These are phyloP conservation scores for Dacryopinax primogenitus DNA, from an alignment of 768 basidiomycete genomes.

Conservation along the genomic window DNA sequence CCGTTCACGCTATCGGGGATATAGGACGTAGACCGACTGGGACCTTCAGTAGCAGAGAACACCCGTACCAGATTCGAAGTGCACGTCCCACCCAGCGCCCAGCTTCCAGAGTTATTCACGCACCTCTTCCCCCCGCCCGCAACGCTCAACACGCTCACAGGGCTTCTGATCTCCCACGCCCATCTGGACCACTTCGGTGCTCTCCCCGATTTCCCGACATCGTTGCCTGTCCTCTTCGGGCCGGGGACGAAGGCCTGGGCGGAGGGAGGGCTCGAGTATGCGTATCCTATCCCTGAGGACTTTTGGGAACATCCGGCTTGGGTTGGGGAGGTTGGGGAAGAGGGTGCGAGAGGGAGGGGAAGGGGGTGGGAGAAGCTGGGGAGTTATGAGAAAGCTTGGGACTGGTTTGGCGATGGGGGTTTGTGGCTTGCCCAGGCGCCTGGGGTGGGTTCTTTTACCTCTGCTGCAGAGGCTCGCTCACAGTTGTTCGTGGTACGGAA, in stretches of 20 bases:
- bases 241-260: conserved; percentile 17
- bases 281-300: conserved; percentile 16
- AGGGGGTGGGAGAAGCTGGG: conserved; percentile 17
- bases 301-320: conserved; percentile 18
- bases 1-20: too few relatives aligned
- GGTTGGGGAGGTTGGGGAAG: conserved; percentile 15
- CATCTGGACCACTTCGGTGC: conserved; percentile 20
- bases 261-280: conserved; percentile 14
- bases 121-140: conserved; percentile 12
- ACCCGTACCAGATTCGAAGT: conserved; percentile 11
- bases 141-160: conserved; percentile 14
- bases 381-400: conserved; percentile 17
- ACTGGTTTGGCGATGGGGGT: conserved; percentile 21
- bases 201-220: conserved; percentile 16
- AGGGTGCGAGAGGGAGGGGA: background rate
- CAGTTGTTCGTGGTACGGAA: background rate
- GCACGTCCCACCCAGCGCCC: conserved; percentile 14
- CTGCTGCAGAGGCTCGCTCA: background rate
- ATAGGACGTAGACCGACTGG: background rate
- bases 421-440: conserved; percentile 19
- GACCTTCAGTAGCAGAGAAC: background rate
- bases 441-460: conserved; percentile 16
- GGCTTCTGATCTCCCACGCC: conserved; percentile 18
- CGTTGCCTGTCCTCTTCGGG: conserved; percentile 14
- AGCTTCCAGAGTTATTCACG: conserved; percentile 15